These are phyloP conservation scores for Pugionium dolabratum DNA, from an alignment of 345 rosid species.

Conservation along the genomic window DNA sequence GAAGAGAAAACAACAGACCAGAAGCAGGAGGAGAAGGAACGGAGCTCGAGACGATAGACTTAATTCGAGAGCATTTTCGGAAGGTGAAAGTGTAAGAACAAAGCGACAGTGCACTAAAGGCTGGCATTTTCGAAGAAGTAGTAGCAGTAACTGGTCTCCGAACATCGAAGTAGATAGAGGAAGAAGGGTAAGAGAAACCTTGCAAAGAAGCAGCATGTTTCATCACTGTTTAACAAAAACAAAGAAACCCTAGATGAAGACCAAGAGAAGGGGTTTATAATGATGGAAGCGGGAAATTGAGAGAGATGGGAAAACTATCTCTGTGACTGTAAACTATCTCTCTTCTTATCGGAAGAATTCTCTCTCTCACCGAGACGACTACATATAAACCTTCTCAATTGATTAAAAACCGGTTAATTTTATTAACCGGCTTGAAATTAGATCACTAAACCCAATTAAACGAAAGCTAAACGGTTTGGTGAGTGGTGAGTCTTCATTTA, in stretches of 20 bases:
- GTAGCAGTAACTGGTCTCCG: conserved; percentile 25
- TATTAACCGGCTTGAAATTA: not conserved
- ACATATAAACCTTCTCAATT: conserved; percentile 17
- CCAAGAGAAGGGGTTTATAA: conserved; percentile 27
- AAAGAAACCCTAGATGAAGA: conserved; percentile 15
- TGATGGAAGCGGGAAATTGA: conserved; percentile 37
- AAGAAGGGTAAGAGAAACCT: conserved; percentile 33
- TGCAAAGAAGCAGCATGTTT: conserved; percentile 36
- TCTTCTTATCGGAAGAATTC: conserved; percentile 37
- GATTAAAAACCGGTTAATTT: conserved; percentile 4
- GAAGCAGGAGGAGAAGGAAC: conserved; percentile 48
- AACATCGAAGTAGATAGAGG: conserved; percentile 38
- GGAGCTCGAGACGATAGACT: conserved; percentile 53
- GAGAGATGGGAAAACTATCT: conserved; percentile 32
- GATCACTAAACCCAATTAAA: not conserved
- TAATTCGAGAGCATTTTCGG: conserved; percentile 36
- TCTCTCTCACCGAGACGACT: conserved; percentile 3
- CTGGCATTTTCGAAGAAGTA: conserved; percentile 52
- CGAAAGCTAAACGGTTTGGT: no score
- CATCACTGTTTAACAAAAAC: conserved; percentile 23
- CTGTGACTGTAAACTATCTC: conserved; percentile 40
- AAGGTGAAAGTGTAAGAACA: conserved; percentile 49
- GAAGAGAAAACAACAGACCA: conserved; percentile 43
- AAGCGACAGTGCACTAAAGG: conserved; percentile 55
- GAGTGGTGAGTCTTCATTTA: no score